Evolutionary conservation across 495 filamentous ascomycete genomes (phyloP), one percentile per base, ranked within the genome.

Genomic region (Hyaloscypha hepaticicola): DNA sequence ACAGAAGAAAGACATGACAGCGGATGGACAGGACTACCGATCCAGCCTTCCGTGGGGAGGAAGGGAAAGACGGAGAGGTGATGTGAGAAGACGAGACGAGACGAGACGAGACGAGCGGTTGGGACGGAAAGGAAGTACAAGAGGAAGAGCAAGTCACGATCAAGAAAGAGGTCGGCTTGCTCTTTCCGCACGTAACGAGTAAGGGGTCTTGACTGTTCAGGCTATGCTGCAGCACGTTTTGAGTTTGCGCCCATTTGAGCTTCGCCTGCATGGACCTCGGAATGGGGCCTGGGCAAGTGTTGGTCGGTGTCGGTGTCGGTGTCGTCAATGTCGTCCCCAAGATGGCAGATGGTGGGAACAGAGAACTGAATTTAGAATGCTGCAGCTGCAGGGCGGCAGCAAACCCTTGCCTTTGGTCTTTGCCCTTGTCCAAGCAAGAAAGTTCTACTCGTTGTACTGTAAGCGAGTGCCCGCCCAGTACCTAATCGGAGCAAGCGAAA

Each of bases 11-110:
- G 53, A 16, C 53, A 57, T 57, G 0, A 29, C 28, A 29, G 53
- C 27, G 25, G 53, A 29, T 57, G 53, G 53, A 57, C 53, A 57
- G 16, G 28, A 57, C 53, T 33, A 29, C 53, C 22, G 27, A 33
- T 57, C 25, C 21, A 33, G 53, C n/a, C 53, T 24, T 33, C 28
- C 25, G n/a, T 28, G 26, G 50, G 16, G 38, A 4, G 38, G 38
- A 11, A 45, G 38, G 38, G 14, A 16, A 45, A 5, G 31, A 34
- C 12, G 31, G 5, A 50, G 48, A 45, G 19, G 38, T 8, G 19
- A 45, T 45, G 38, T 45, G 38, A 19, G 8, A 45, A 45, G 38
- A 8, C 19, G 8, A 8, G 19, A 52, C 49, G 7, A 21, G 49
- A 52, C 9, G 49, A 55, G 52, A 55, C 12, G 52, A 29, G 26